These are phyloP conservation scores for Iris macrosiphon DNA, from an alignment of 106 monocot species.

Conservation along the genomic window DNA sequence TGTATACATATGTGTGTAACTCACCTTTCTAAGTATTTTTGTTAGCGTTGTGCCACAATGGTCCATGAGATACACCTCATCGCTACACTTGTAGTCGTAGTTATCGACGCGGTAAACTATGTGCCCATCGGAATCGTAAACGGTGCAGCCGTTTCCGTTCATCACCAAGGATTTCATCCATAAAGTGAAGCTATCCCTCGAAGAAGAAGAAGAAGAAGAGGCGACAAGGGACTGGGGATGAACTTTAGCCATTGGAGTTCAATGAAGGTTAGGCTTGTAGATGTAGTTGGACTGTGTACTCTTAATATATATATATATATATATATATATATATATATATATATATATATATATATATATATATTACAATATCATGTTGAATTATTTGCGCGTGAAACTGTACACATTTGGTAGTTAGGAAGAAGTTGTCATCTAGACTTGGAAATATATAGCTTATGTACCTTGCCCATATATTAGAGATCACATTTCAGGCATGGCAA, in stretches of 20 bases:
- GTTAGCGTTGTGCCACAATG: slow-evolving; percentile 5
- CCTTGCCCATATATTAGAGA: too few relatives aligned
- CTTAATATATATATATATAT: too few relatives aligned
- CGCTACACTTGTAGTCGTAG: neutral
- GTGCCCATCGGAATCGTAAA: neutral
- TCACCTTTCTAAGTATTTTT: slow-evolving; percentile 7
- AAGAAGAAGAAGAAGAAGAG: slow-evolving; percentile 7
- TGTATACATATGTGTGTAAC: slow-evolving; percentile 8
- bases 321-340: too few relatives aligned
- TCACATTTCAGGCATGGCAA: too few relatives aligned
- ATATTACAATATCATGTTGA: too few relatives aligned
- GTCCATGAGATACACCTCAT: slow-evolving; percentile 10
- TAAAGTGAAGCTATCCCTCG: slow-evolving; percentile 3
- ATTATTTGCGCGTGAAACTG: too few relatives aligned
- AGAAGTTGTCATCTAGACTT: too few relatives aligned
- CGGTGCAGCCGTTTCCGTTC: slow-evolving; percentile 9
- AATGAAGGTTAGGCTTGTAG: neutral
- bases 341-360: too few relatives aligned
- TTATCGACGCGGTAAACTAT: slow-evolving; percentile 7
- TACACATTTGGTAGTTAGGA: too few relatives aligned
- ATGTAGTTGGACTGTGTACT: too few relatives aligned
- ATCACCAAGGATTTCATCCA: slow-evolving; percentile 10
- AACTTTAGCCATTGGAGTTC: slow-evolving; percentile 14
- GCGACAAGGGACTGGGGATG: slow-evolving; percentile 11
- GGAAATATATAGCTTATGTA: too few relatives aligned